A percentile compares a stretch with the other conserved stretches of the same genome.
These are phyloP conservation scores for Blastocystis sp. DNA, from an alignment of 352 stramenopile genomes.

Conservation along the genomic window DNA sequence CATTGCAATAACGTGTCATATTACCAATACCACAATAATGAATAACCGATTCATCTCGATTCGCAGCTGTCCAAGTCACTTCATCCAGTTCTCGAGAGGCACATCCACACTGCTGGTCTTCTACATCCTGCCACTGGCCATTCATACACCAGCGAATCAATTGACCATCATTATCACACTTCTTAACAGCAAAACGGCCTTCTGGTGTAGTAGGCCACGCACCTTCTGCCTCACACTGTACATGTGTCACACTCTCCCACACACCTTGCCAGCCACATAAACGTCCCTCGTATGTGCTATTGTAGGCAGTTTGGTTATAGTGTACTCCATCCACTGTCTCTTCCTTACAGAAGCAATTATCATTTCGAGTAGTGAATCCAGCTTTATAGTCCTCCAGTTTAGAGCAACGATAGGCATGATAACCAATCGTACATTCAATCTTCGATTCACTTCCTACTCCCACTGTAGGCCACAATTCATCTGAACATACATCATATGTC, in stretches of 20 bases:
- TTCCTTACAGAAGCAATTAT: background rate
- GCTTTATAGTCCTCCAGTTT: background rate
- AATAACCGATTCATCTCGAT: background rate
- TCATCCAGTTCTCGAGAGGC: background rate
- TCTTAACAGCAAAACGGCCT: background rate
- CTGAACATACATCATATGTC: background rate
- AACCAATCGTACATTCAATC: background rate
- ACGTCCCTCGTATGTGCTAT: background rate
- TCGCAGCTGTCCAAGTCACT: background rate
- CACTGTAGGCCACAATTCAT: background rate
- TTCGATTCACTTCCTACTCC: background rate
- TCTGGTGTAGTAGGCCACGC: background rate
- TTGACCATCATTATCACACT: background rate
- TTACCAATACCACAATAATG: background rate
- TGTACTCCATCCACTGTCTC: background rate
- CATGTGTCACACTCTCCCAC: background rate
- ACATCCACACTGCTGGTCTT: background rate
- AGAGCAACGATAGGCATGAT: conserved; percentile 10
- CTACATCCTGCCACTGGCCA: background rate
- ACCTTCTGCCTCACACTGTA: background rate
- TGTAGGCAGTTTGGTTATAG: too few species aligned
- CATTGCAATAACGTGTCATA: background rate
- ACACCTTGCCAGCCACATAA: background rate
- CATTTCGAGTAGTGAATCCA: background rate
- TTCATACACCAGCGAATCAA: background rate